phyloP scores from a whole-genome alignment of 345 rosid species.

The Pistacia vera region DNA sequence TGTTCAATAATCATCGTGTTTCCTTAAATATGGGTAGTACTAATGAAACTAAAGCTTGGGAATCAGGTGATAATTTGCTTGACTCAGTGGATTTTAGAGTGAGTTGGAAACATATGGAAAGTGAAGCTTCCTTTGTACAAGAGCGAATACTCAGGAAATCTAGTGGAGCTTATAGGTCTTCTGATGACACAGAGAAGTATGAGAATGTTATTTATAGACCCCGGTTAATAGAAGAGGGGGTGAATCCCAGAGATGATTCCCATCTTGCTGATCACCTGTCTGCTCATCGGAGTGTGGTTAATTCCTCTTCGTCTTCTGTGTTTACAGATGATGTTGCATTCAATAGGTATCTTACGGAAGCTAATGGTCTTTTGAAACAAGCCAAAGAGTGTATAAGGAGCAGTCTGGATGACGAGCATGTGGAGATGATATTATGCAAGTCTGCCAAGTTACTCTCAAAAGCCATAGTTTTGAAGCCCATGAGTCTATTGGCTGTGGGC shows the following conservation, averaged over 20 bases:
- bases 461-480: slow-evolving; percentile 59
- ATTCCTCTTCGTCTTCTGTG: slow-evolving; percentile 39
- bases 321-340: slow-evolving; percentile 52
- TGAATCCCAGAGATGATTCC: slow-evolving; percentile 25
- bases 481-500: slow-evolving; percentile 73
- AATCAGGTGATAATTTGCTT: slow-evolving; percentile 36
- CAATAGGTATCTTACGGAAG: slow-evolving; percentile 54
- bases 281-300: slow-evolving; percentile 22
- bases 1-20: slow-evolving; percentile 26
- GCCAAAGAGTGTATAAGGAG: slow-evolving; percentile 48
- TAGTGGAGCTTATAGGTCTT: slow-evolving; percentile 36
- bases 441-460: slow-evolving; percentile 54
- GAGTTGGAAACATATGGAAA: slow-evolving; percentile 31
- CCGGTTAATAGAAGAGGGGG: slow-evolving; percentile 24
- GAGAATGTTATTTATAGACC: slow-evolving; percentile 31
- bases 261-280: slow-evolving; percentile 18
- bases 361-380: slow-evolving; percentile 52
- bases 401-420: slow-evolving; percentile 40
- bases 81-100: slow-evolving; percentile 41
- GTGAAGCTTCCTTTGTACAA: slow-evolving; percentile 42
- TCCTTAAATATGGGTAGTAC: slow-evolving; percentile 27
- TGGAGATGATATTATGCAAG: slow-evolving; percentile 45
- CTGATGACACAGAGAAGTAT: slow-evolving; percentile 26
- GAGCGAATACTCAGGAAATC: slow-evolving; percentile 37
- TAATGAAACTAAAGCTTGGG: slow-evolving; percentile 28